Evolutionary conservation across 2,329 filamentous ascomycete genomes (phyloP).

Genomic region (Coniochaeta prunicola): DNA sequence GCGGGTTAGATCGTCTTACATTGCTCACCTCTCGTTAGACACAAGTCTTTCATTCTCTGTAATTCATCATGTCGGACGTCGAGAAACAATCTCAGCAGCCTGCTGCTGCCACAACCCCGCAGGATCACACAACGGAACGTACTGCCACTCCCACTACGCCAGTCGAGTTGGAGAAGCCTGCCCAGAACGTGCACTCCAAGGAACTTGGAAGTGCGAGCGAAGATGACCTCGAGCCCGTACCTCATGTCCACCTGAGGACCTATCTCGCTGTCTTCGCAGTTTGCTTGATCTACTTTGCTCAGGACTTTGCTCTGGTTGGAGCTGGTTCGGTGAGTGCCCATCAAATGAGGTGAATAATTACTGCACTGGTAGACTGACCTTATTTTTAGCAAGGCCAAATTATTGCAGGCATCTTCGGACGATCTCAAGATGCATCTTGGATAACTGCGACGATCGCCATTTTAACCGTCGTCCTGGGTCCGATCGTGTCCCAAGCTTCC

Average conservation of each 20-base stretch:
- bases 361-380: background rate
- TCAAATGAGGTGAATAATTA: no score
- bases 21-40: background rate
- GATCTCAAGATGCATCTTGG: slow-evolving; percentile 21
- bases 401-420: slow-evolving; percentile 20
- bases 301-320: slow-evolving; percentile 25
- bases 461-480: slow-evolving; percentile 25
- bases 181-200: background rate
- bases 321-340: slow-evolving; percentile 22
- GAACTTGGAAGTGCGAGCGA: background rate
- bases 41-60: background rate
- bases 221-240: slow-evolving; percentile 8
- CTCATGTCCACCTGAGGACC: slow-evolving; percentile 24
- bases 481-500: slow-evolving; percentile 29
- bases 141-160: background rate
- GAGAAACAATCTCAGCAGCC: background rate
- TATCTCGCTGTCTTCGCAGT: slow-evolving; percentile 26
- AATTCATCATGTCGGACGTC: background rate
- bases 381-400: slow-evolving; percentile 22
- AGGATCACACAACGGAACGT: background rate
- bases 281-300: slow-evolving; percentile 27
- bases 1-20: background rate
- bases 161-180: background rate
- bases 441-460: slow-evolving; percentile 27
- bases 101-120: background rate